Evolutionary conservation across 306 rosid species (phyloP).

Genomic region (Vigna angularis): DNA sequence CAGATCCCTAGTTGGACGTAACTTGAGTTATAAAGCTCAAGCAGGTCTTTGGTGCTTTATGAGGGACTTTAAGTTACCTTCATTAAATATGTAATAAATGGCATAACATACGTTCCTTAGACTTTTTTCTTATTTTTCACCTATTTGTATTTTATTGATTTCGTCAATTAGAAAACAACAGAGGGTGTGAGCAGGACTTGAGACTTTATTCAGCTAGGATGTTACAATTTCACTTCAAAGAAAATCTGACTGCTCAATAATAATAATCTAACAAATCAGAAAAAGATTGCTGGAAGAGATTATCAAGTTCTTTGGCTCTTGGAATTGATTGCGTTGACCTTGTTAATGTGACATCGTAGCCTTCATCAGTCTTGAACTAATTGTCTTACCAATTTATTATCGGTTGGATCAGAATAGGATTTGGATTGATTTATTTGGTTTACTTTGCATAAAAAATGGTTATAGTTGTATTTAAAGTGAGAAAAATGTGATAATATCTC

Average conservation of each 20-base stretch:
- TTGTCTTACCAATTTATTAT: too few relatives aligned
- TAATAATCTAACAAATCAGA: not conserved
- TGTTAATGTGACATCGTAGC: too few relatives aligned
- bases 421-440: too few relatives aligned
- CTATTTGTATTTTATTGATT: not conserved
- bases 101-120: conserved; percentile 33
- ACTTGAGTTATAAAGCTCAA: conserved; percentile 46
- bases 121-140: not conserved
- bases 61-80: conserved; percentile 40
- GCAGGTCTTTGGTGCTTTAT: conserved; percentile 38
- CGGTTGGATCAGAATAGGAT: too few relatives aligned
- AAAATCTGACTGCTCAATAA: not conserved
- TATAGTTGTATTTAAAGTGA: too few relatives aligned
- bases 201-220: conserved; percentile 2
- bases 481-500: too few relatives aligned
- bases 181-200: not conserved
- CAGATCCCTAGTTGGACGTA: conserved; percentile 45
- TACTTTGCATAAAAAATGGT: too few relatives aligned
- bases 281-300: not conserved
- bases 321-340: not conserved
- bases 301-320: not conserved
- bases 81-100: conserved; percentile 51
- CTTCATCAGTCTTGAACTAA: too few relatives aligned
- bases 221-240: conserved; percentile 25
- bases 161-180: not conserved